Evolutionary conservation across 2,329 filamentous ascomycete genomes (phyloP), one percentile per base, ranked within the genome.

Genomic region (Alternaria dauci): DNA sequence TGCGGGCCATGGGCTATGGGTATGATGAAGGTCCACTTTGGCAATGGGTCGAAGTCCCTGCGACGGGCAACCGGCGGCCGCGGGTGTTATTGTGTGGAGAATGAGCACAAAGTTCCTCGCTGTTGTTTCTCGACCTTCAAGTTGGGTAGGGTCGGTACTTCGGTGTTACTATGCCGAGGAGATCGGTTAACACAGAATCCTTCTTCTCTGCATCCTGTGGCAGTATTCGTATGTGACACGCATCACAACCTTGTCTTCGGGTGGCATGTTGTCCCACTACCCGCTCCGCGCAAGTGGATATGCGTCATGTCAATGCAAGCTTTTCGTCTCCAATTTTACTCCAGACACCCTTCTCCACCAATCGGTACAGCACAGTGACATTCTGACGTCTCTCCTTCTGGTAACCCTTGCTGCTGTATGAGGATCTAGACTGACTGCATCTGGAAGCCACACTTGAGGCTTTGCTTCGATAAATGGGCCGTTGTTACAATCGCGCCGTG

Each of bases 321-420:
- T 60, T 60, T 57, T 60, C 23, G 50, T 46, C 57, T 59, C 57
- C 57, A 59, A 55, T 34, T 55, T 59, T 59, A 38, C 53, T 60
- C 58, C 58, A 60, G 58, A 57, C 39, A 23, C 30, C 34, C 30
- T 12, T 28, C 18, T 34, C 38, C 39, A n/a, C 58, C 53, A 60
- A 60, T 60, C 16, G 26, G n/a, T 2, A 30, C 5, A 9, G 18
- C n/a, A 1, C 14, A 23, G 34, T 60, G 58, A 60, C 58, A 52
- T 52, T 28, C 16, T 34, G 18, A n/a, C 48, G 34, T 42, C 12
- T 20, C 16, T 36, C 28, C 23, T 30, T 14, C 56, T 52, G 28
- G 38, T 46, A 43, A 30, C 14, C 5, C 26, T 14, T 51, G 44
- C 46, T 41, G 43, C 25, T 32, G 16, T 23, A 14, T 39, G 30